Conservation (phyloP, 2,329 filamentous ascomycete genomes). For the Cladosporium sp. region DNA sequence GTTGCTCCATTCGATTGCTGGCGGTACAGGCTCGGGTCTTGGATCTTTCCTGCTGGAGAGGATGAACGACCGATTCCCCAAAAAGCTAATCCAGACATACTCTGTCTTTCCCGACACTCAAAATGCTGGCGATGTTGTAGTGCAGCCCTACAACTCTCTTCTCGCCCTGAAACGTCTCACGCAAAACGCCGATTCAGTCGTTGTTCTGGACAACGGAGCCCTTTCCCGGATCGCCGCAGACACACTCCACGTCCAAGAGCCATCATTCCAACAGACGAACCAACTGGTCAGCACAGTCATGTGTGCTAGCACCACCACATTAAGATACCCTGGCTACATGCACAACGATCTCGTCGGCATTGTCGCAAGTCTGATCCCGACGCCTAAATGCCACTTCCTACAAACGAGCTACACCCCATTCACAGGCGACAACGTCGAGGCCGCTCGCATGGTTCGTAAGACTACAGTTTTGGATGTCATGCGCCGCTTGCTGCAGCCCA, state of each 20-base stretch:
- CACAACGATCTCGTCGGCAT: constrained; percentile 99
- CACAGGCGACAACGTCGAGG: constrained; percentile 90
- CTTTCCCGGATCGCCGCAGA: constrained; percentile 91
- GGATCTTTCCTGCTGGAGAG: constrained; percentile 92
- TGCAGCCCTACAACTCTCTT: constrained; percentile 97
- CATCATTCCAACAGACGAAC: constrained; percentile 95
- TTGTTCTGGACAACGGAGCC: constrained; percentile 94
- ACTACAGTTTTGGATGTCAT: constrained; percentile 98
- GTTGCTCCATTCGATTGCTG: constrained; percentile 96
- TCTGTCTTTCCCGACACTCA: constrained; percentile 96
- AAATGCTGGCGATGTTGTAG: constrained; percentile 82
- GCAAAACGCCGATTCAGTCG: constrained; percentile 95
- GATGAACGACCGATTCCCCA: constrained; percentile 95
- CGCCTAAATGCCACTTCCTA: constrained; percentile 93
- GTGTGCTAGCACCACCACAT: constrained; percentile 94
- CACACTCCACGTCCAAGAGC: constrained; percentile 87
- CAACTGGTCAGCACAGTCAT: constrained; percentile 95
- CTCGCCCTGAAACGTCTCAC: constrained; percentile 85
- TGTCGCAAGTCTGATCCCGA: constrained; percentile 90
- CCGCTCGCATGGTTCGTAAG: constrained; percentile 95
- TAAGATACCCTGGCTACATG: constrained; percentile 98
- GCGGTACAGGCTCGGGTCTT: constrained; percentile 91
- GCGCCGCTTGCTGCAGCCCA: constrained; percentile 89
- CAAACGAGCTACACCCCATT: constrained; percentile 99
- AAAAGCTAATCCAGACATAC: constrained; percentile 98